Conservation (phyloP, 805 yeast genomes). For the Ogataea polymorpha region DNA sequence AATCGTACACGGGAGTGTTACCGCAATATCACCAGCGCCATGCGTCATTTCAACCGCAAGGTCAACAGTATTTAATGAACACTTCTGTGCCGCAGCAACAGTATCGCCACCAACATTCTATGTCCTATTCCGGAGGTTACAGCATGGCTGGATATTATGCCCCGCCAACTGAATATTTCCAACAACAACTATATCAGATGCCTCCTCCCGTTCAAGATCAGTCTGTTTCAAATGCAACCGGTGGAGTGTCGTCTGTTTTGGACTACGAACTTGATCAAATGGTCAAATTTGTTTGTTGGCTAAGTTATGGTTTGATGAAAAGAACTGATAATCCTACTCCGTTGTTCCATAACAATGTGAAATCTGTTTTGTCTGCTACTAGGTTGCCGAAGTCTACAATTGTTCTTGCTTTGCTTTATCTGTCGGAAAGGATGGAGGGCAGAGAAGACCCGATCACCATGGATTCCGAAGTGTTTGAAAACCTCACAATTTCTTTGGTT, state of each 20-base stretch:
- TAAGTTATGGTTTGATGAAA: slow-evolving; percentile 65
- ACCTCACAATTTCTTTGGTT: slow-evolving; percentile 65
- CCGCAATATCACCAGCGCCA: slow-evolving; percentile 23
- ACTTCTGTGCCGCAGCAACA: slow-evolving; percentile 15
- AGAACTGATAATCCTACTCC: slow-evolving; percentile 44
- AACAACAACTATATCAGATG: slow-evolving; percentile 12
- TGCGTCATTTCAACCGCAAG: slow-evolving; percentile 18
- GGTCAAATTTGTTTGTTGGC: slow-evolving; percentile 77
- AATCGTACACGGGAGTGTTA: slow-evolving; percentile 11
- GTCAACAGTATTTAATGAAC: slow-evolving; percentile 12
- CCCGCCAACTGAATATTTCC: slow-evolving; percentile 9
- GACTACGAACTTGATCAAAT: slow-evolving; percentile 78
- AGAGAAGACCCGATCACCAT: slow-evolving; percentile 28
- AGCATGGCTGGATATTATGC: slow-evolving; percentile 15
- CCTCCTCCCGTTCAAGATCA: slow-evolving; percentile 12
- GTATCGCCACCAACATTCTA: slow-evolving; percentile 21
- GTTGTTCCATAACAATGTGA: slow-evolving; percentile 56
- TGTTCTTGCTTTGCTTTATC: slow-evolving; percentile 72
- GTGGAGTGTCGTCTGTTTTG: slow-evolving; percentile 74
- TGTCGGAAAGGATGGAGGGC: slow-evolving; percentile 53
- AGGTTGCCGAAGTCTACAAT: slow-evolving; percentile 83
- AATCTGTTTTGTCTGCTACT: slow-evolving; percentile 77
- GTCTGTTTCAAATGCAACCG: slow-evolving; percentile 35
- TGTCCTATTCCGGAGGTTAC: slow-evolving; percentile 21
- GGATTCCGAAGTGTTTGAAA: slow-evolving; percentile 46